phyloP scores from a whole-genome alignment of 2,329 filamentous ascomycete genomes.

The Aspergillus oerlinghausenensis region DNA sequence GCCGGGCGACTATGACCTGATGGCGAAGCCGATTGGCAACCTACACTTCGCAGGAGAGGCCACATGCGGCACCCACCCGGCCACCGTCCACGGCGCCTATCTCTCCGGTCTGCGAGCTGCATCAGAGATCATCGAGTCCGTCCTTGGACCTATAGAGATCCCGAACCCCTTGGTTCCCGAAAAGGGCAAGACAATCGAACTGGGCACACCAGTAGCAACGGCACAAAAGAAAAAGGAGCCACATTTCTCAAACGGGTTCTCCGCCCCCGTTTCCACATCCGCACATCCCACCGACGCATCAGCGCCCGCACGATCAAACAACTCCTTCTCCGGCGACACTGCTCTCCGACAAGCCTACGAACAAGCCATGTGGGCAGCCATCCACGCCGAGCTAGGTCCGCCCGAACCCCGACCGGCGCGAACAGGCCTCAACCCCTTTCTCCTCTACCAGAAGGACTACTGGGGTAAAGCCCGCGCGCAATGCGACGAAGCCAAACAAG shows the following conservation, averaged over 20 bases:
- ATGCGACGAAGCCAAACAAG: constrained; percentile 64
- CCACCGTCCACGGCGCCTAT: constrained; percentile 95
- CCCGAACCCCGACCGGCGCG: constrained; percentile 69
- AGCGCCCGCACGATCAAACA: constrained; percentile 10
- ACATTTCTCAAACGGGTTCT: constrained; percentile 3
- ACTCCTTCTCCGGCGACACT: constrained; percentile 18
- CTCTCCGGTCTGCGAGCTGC: constrained; percentile 87
- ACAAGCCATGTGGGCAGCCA: constrained; percentile 53
- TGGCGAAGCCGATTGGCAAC: constrained; percentile 80
- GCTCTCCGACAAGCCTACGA: constrained; percentile 50
- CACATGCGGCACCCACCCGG: constrained; percentile 90
- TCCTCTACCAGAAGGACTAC: constrained; percentile 77
- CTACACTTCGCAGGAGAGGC: constrained; percentile 95
- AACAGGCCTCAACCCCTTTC: constrained; percentile 75
- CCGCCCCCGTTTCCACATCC: neutral
- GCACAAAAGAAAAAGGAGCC: constrained; percentile 23
- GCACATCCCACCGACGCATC: neutral
- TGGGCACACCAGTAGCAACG: constrained; percentile 17
- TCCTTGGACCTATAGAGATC: constrained; percentile 76
- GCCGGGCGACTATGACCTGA: constrained; percentile 84
- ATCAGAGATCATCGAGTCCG: constrained; percentile 72
- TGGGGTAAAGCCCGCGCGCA: constrained; percentile 60
- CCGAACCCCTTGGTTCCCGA: constrained; percentile 68
- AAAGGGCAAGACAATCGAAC: constrained; percentile 45
- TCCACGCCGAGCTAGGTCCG: constrained; percentile 63